Conservation (phyloP, 495 filamentous ascomycete species). For the Penicillium lagena region DNA sequence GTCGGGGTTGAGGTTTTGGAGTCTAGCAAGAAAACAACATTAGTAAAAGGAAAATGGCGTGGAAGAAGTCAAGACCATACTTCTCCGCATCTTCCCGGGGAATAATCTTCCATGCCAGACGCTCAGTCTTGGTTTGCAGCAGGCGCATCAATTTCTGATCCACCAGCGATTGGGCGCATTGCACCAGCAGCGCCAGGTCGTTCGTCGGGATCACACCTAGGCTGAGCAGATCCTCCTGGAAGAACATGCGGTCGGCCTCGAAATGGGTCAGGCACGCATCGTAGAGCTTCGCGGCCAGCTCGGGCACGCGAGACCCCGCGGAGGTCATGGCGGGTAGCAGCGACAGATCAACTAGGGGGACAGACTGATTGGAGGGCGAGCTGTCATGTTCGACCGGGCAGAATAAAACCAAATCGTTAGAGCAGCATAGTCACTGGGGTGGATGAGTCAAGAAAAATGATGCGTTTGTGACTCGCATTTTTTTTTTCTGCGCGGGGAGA, state of each 20-base stretch:
- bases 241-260: slow-evolving; percentile 48
- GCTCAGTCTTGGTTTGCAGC: slow-evolving; percentile 44
- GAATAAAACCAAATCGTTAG: slow-evolving; percentile 17
- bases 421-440: slow-evolving; percentile 11
- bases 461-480: background rate
- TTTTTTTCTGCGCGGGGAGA: slow-evolving; percentile 24
- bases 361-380: slow-evolving; percentile 12
- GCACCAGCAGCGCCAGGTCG: slow-evolving; percentile 50
- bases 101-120: slow-evolving; percentile 60
- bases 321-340: slow-evolving; percentile 22
- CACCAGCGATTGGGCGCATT: slow-evolving; percentile 54
- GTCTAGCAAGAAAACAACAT: slow-evolving; percentile 36
- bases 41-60: background rate
- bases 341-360: slow-evolving; percentile 5
- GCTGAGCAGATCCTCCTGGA: slow-evolving; percentile 59
- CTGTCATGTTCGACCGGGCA: slow-evolving; percentile 17
- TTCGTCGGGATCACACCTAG: slow-evolving; percentile 54
- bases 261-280: slow-evolving; percentile 33
- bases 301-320: slow-evolving; percentile 28
- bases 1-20: slow-evolving; percentile 58
- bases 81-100: slow-evolving; percentile 64
- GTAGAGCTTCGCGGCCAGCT: slow-evolving; percentile 40
- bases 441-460: background rate
- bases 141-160: slow-evolving; percentile 64
- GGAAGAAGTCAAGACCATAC: slow-evolving; percentile 30